These are phyloP conservation scores for Chloris gayana DNA, from an alignment of 176 grass and related monocot species.

Conservation along the genomic window DNA sequence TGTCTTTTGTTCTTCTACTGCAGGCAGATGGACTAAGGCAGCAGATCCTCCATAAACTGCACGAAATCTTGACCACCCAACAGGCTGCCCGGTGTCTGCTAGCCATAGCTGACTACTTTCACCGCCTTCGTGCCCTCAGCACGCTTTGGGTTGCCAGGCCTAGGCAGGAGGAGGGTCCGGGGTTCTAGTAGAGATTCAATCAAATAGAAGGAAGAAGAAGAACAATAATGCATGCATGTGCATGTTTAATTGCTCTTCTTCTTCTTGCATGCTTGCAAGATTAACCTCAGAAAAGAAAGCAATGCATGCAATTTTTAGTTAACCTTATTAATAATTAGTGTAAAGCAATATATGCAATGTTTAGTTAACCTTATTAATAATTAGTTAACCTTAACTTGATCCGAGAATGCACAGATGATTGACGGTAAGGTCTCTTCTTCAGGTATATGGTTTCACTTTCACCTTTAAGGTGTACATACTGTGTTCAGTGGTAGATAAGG, in stretches of 20 bases:
- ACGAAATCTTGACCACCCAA: conserved; percentile 39
- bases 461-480: conserved; percentile 52
- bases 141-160: conserved; percentile 46
- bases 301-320: conserved; percentile 33
- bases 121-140: conserved; percentile 56
- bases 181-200: conserved; percentile 6
- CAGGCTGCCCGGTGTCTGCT: conserved; percentile 47
- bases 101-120: conserved; percentile 53
- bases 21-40: conserved; percentile 60
- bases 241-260: conserved; percentile 36
- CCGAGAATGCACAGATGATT: conserved; percentile 11
- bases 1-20: background rate
- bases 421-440: conserved; percentile 25
- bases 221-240: conserved; percentile 19
- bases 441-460: conserved; percentile 29
- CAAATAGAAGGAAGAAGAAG: background rate
- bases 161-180: conserved; percentile 17
- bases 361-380: conserved; percentile 12
- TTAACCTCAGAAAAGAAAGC: background rate
- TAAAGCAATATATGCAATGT: conserved; percentile 21
- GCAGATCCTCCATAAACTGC: conserved; percentile 56
- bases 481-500: conserved; percentile 31
- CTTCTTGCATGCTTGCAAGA: conserved; percentile 14
- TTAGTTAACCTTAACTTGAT: background rate
- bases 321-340: background rate